Conservation (phyloP, 257 asterid genomes). For the Pogostemon cablin region DNA sequence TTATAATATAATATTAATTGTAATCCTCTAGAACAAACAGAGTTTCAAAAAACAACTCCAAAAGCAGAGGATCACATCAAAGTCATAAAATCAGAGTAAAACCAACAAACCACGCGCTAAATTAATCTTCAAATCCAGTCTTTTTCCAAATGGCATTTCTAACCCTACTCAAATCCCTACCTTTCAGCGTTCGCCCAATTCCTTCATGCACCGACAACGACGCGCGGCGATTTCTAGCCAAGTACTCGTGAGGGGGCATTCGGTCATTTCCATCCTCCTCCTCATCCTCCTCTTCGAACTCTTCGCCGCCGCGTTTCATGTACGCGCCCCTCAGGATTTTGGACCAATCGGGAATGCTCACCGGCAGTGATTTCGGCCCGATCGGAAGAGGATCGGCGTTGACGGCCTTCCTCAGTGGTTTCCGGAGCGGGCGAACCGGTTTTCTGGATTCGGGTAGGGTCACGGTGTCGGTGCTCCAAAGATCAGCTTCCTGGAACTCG, state of each 20-base stretch:
- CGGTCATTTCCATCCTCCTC: slow-evolving; percentile 41
- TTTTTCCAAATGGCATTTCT: slow-evolving; percentile 91
- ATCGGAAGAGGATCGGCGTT: slow-evolving; percentile 14
- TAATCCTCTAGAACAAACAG: slow-evolving; percentile 38
- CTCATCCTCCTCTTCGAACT: slow-evolving; percentile 27
- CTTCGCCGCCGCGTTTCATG: slow-evolving; percentile 34
- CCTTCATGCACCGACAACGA: slow-evolving; percentile 91
- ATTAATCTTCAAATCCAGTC: slow-evolving; percentile 75
- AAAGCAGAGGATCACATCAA: slow-evolving; percentile 37
- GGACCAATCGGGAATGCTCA: slow-evolving; percentile 83
- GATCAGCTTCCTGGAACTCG: slow-evolving; percentile 71
- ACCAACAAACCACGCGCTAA: background rate
- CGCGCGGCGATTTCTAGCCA: slow-evolving; percentile 73
- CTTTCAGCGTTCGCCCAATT: slow-evolving; percentile 78
- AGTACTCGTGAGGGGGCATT: slow-evolving; percentile 86
- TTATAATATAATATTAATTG: background rate
- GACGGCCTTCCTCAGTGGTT: slow-evolving; percentile 37
- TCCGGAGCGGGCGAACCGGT: slow-evolving; percentile 38
- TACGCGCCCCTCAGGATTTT: slow-evolving; percentile 64
- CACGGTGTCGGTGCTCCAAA: slow-evolving; percentile 48
- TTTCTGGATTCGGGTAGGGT: slow-evolving; percentile 34
- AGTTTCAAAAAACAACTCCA: slow-evolving; percentile 30
- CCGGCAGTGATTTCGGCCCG: slow-evolving; percentile 62
- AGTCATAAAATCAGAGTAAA: background rate
- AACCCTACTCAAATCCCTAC: slow-evolving; percentile 88